Evolutionary conservation across 2,329 filamentous ascomycete genomes (phyloP).

Genomic region (Epichloe glyceriae): DNA sequence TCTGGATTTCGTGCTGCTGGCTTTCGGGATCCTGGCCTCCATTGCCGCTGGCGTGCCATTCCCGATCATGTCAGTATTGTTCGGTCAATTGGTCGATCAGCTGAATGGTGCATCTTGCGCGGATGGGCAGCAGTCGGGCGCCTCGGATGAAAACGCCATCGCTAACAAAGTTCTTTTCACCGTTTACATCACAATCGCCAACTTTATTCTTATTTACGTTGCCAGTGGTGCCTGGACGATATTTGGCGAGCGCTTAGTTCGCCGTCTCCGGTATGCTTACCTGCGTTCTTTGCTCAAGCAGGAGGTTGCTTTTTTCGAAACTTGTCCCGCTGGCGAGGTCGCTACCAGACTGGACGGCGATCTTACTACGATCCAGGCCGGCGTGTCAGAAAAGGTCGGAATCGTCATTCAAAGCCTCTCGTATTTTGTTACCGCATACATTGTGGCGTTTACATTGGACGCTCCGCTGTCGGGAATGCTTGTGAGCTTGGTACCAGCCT

Average conservation of each 20-base stretch:
- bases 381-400: constrained; percentile 51
- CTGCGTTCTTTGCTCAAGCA: constrained; percentile 40
- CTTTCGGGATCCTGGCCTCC: not conserved
- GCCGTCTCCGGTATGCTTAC: constrained; percentile 42
- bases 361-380: constrained; percentile 45
- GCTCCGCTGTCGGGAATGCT: constrained; percentile 44
- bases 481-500: constrained; percentile 41
- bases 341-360: constrained; percentile 44
- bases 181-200: constrained; percentile 45
- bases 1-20: not conserved
- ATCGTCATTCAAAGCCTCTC: constrained; percentile 32
- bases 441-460: constrained; percentile 31
- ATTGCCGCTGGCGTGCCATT: constrained; percentile 32
- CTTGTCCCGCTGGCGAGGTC: constrained; percentile 40
- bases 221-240: constrained; percentile 48
- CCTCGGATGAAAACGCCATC: constrained; percentile 20
- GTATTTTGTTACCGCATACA: constrained; percentile 45
- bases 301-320: constrained; percentile 45
- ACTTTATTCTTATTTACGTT: constrained; percentile 44
- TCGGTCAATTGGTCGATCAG: constrained; percentile 40
- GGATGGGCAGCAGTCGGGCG: constrained; percentile 7
- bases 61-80: constrained; percentile 41
- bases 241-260: constrained; percentile 41
- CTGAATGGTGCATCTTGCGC: constrained; percentile 30
- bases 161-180: constrained; percentile 40